Percentiles rank a stretch among this genome's conserved stretches.
These are phyloP conservation scores for Blastocystis sp. DNA, from an alignment of 352 stramenopile genomes.

Conservation along the genomic window DNA sequence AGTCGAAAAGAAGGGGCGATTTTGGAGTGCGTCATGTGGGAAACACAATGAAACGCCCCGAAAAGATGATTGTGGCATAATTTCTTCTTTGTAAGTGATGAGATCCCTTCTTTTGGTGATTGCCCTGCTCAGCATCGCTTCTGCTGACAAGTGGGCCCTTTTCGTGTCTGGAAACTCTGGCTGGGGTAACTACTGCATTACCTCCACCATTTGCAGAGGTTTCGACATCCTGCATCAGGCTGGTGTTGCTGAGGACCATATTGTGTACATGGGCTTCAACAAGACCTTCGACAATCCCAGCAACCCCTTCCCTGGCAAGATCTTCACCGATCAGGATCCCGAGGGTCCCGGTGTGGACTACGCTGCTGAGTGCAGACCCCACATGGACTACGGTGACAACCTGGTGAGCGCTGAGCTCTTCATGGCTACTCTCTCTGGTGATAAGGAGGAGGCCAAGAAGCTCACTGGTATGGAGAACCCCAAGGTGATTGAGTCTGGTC, in stretches of 20 bases:
- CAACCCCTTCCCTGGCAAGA: conserved; percentile 69
- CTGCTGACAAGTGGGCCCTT: conserved; percentile 72
- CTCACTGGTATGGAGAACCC: conserved; percentile 73
- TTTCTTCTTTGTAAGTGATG: conserved; percentile 66
- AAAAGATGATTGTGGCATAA: not conserved
- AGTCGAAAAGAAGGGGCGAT: not conserved
- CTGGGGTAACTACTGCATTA: conserved; percentile 72
- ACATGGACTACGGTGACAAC: conserved; percentile 71
- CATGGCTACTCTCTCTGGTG: conserved; percentile 66
- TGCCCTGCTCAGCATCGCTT: conserved; percentile 46
- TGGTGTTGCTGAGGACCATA: conserved; percentile 71
- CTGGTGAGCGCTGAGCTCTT: conserved; percentile 69
- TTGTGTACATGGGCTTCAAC: conserved; percentile 72
- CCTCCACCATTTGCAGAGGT: conserved; percentile 73
- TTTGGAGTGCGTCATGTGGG: not conserved
- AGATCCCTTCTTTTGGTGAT: conserved; percentile 38
- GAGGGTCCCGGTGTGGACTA: conserved; percentile 68
- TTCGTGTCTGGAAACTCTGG: conserved; percentile 71
- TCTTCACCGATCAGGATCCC: conserved; percentile 63
- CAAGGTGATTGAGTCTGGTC: conserved; percentile 73
- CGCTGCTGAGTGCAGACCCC: conserved; percentile 71
- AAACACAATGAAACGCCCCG: not conserved
- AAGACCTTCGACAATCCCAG: conserved; percentile 24
- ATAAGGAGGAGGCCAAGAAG: conserved; percentile 68
- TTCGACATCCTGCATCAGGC: conserved; percentile 53